Conservation (phyloP, 306 rosid species). For the Ammopiptanthus mongolicus region DNA sequence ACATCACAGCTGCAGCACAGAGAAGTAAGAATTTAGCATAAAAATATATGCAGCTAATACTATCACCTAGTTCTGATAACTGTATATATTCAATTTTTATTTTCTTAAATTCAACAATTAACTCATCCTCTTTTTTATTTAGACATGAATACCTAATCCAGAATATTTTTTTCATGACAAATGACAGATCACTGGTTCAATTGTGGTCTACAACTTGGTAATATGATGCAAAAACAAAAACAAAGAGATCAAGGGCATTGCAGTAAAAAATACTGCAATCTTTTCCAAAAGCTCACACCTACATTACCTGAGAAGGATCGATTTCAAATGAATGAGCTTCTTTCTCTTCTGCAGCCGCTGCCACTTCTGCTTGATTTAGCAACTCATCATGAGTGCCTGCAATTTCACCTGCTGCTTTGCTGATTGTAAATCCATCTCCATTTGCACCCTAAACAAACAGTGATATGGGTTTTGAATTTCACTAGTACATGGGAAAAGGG, state of each 20-base stretch:
- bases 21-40: neutral
- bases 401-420: conserved; percentile 83
- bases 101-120: neutral
- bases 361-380: conserved; percentile 81
- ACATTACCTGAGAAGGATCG: conserved; percentile 72
- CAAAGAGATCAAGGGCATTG: neutral
- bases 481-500: neutral
- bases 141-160: neutral
- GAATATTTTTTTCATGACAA: neutral
- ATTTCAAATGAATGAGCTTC: conserved; percentile 85
- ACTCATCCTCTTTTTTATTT: neutral
- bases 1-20: neutral
- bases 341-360: conserved; percentile 88
- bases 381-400: conserved; percentile 61
- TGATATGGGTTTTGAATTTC: conserved; percentile 6
- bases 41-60: neutral
- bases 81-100: neutral
- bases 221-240: neutral
- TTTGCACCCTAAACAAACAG: conserved; percentile 39
- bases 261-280: neutral
- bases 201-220: neutral
- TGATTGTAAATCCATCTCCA: conserved; percentile 83
- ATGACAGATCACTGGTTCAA: neutral
- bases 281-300: conserved; percentile 5
- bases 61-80: neutral